Evolutionary conservation across 495 filamentous ascomycete species (phyloP).

Genomic region (Trichoderma parareesei): DNA sequence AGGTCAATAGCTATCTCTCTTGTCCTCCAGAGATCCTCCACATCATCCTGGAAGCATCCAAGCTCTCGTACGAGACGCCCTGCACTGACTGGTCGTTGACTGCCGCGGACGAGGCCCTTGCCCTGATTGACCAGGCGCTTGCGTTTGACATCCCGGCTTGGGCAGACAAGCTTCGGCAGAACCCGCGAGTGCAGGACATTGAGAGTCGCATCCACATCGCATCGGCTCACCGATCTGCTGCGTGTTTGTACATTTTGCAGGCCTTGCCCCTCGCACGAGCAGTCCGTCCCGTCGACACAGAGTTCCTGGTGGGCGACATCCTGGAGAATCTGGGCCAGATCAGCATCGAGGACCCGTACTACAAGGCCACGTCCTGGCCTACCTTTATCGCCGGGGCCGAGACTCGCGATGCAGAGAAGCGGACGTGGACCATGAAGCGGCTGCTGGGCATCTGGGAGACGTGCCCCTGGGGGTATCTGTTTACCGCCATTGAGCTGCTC

Average conservation of each 20-base stretch:
- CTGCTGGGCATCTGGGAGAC: conserved; percentile 29
- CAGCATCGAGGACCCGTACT: conserved; percentile 34
- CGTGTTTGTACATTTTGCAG: conserved; percentile 32
- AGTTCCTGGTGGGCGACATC: conserved; percentile 35
- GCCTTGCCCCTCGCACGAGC: conserved; percentile 20
- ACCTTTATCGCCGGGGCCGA: conserved; percentile 50
- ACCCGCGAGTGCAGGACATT: conserved; percentile 24
- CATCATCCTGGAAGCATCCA: conserved; percentile 28
- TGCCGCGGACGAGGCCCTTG: conserved; percentile 18
- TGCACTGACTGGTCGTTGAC: conserved; percentile 10
- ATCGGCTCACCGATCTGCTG: conserved; percentile 36
- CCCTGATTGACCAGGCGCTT: conserved; percentile 24
- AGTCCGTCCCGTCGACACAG: conserved; percentile 25
- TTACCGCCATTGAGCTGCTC: conserved; percentile 34
- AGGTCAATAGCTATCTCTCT: conserved; percentile 40
- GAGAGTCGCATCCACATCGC: conserved; percentile 34
- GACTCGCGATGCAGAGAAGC: conserved; percentile 22
- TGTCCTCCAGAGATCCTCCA: conserved; percentile 34
- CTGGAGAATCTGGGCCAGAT: conserved; percentile 35
- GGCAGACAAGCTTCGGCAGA: conserved; percentile 29
- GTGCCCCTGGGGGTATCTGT: conserved; percentile 39
- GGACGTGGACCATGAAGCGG: conserved; percentile 31
- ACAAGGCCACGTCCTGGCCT: conserved; percentile 53
- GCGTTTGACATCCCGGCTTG: conserved; percentile 28
- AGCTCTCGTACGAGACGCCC: conserved; percentile 16